A percentile compares a stretch with the other conserved stretches of the same genome.
Conservation (phyloP, 176 grass and related monocot species). For the Triticum turgidum region DNA sequence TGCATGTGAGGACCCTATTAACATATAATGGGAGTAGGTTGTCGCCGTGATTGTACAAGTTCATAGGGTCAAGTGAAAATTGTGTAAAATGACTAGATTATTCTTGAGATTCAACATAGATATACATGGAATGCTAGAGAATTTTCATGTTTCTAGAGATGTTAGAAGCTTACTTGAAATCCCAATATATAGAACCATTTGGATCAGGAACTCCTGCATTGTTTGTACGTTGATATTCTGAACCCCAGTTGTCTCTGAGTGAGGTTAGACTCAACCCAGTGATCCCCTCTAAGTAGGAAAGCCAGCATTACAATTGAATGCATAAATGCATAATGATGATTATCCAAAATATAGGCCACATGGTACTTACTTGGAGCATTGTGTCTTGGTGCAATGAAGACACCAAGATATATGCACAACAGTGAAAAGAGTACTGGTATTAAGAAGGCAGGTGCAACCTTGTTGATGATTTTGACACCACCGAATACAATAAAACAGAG, state of each 20-base stretch:
- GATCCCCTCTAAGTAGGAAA: constrained; percentile 65
- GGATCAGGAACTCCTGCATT: constrained; percentile 94
- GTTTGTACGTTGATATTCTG: constrained; percentile 88
- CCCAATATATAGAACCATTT: constrained; percentile 88
- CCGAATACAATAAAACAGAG: constrained; percentile 99
- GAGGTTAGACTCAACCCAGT: constrained; percentile 83
- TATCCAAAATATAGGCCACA: constrained; percentile 11
- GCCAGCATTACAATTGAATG: constrained; percentile 2
- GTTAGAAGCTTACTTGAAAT: constrained; percentile 83
- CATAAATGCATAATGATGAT: constrained; percentile 29
- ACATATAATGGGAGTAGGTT: not conserved
- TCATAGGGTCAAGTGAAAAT: constrained; percentile 17
- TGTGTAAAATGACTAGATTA: not conserved
- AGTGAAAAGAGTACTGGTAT: constrained; percentile 92
- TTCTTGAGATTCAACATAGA: not conserved
- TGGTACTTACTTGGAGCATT: constrained; percentile 72
- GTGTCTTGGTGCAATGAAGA: constrained; percentile 86
- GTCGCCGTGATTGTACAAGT: not conserved
- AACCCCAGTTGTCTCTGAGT: constrained; percentile 85
- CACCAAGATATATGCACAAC: constrained; percentile 90
- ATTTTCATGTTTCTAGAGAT: constrained; percentile 7
- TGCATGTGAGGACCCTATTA: not conserved
- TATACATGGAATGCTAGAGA: not conserved
- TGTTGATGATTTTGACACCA: constrained; percentile 98
- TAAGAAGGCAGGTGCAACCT: constrained; percentile 91